These are phyloP conservation scores for Elsinoe australis DNA, from an alignment of 2,329 filamentous ascomycete genomes.

Conservation along the genomic window DNA sequence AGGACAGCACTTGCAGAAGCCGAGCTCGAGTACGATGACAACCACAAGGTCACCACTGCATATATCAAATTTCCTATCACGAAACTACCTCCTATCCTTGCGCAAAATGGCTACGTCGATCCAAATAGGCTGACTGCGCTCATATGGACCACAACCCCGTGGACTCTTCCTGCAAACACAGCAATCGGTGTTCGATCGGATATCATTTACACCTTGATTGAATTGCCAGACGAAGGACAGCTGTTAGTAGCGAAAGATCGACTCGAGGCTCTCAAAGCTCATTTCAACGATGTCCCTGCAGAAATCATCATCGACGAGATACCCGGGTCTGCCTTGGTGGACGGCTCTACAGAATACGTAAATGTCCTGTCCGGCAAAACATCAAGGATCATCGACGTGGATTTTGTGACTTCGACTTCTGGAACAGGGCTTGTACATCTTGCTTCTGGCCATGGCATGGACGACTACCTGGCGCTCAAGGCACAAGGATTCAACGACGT, in stretches of 20 bases:
- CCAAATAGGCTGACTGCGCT: constrained; percentile 59
- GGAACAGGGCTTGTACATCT: constrained; percentile 92
- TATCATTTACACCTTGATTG: constrained; percentile 64
- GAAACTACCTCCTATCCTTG: constrained; percentile 39
- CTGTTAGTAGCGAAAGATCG: constrained; percentile 67
- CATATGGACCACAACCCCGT: constrained; percentile 98
- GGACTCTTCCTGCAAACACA: constrained; percentile 89
- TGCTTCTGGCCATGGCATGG: constrained; percentile 91
- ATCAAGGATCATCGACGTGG: constrained; percentile 64
- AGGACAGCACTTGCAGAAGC: constrained; percentile 74
- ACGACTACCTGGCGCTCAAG: constrained; percentile 81
- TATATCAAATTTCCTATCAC: constrained; percentile 70
- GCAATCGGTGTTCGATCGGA: constrained; percentile 75
- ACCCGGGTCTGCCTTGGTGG: constrained; percentile 57
- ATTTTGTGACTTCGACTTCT: constrained; percentile 84
- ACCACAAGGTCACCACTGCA: constrained; percentile 63
- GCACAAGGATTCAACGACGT: constrained; percentile 58
- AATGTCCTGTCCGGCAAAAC: constrained; percentile 59
- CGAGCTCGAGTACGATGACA: constrained; percentile 74
- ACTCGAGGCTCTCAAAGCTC: constrained; percentile 49
- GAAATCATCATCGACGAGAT: constrained; percentile 51
- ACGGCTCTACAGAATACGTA: constrained; percentile 51
- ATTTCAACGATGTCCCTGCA: constrained; percentile 32
- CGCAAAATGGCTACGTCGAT: constrained; percentile 31
- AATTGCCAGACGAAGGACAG: constrained; percentile 44